A percentile compares a stretch with the other conserved stretches of the same genome.
Evolutionary conservation across 2,329 filamentous ascomycete species (phyloP).

Genomic region (Trichothecium sympodiale): DNA sequence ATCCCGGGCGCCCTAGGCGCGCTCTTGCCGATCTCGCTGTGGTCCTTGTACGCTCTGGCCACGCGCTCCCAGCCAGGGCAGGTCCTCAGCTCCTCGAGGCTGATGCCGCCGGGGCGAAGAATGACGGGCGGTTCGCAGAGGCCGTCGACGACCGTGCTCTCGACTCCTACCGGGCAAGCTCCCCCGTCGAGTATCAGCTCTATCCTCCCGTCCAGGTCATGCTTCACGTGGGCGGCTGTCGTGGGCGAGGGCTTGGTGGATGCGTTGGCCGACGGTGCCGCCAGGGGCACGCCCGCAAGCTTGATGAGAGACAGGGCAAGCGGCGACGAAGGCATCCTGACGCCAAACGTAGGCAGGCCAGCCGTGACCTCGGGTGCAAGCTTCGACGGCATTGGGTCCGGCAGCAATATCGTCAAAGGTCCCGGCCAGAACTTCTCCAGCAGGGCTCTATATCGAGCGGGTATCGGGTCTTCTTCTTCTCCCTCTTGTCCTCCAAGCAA

Average conservation of each 20-base stretch:
- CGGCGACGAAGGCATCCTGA: slow-evolving; percentile 74
- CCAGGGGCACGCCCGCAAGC: slow-evolving; percentile 65
- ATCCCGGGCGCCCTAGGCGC: slow-evolving; percentile 84
- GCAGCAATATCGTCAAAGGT: slow-evolving; percentile 81
- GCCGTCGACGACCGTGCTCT: slow-evolving; percentile 94
- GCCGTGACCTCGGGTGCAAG: slow-evolving; percentile 91
- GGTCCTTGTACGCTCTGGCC: slow-evolving; percentile 68
- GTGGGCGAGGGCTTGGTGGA: slow-evolving; percentile 91
- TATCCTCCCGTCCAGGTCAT: slow-evolving; percentile 75
- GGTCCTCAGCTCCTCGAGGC: slow-evolving; percentile 63
- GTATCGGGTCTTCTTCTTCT: slow-evolving; percentile 39
- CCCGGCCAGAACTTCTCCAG: slow-evolving; percentile 89
- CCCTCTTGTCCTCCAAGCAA: slow-evolving; percentile 35
- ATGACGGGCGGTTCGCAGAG: slow-evolving; percentile 71
- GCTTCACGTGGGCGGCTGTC: slow-evolving; percentile 74
- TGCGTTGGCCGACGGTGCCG: slow-evolving; percentile 88
- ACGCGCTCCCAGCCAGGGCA: slow-evolving; percentile 76
- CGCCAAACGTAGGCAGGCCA: slow-evolving; percentile 73
- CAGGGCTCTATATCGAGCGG: slow-evolving; percentile 64
- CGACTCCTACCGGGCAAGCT: slow-evolving; percentile 76
- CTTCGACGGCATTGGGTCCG: slow-evolving; percentile 55
- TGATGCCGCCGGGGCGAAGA: slow-evolving; percentile 76
- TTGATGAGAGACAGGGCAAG: slow-evolving; percentile 85
- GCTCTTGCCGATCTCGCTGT: slow-evolving; percentile 50
- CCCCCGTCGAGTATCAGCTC: slow-evolving; percentile 85